phyloP scores from a whole-genome alignment of 495 filamentous ascomycete species.

The Hypoxylon subgilvum region DNA sequence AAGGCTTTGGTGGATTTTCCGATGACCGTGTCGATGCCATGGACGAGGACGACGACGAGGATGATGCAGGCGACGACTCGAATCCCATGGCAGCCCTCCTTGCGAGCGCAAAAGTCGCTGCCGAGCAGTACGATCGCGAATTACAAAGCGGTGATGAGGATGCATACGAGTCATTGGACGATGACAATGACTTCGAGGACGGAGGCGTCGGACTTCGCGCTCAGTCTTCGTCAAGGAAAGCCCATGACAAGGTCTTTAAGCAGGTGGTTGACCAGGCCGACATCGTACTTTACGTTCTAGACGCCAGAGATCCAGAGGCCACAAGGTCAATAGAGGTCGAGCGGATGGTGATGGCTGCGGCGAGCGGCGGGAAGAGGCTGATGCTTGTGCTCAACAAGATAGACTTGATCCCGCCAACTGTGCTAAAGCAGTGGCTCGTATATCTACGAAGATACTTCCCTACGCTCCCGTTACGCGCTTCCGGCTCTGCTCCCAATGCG shows the following conservation, averaged over 20 bases:
- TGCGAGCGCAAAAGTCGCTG: constrained; percentile 86
- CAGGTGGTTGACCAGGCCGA: constrained; percentile 87
- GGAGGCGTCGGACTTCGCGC: constrained; percentile 53
- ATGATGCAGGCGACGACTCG: constrained; percentile 62
- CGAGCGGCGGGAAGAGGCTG: constrained; percentile 80
- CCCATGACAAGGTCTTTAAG: constrained; percentile 96
- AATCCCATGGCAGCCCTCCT: constrained; percentile 93
- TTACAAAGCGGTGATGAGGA: constrained; percentile 63
- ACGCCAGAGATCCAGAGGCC: constrained; percentile 89
- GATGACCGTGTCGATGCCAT: constrained; percentile 50
- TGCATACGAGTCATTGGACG: constrained; percentile 64
- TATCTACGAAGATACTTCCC: constrained; percentile 91
- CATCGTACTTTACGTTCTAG: constrained; percentile 91
- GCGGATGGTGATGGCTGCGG: constrained; percentile 83
- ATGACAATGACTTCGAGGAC: constrained; percentile 56
- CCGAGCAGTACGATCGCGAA: constrained; percentile 76
- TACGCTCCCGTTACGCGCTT: constrained; percentile 88
- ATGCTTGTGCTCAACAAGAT: constrained; percentile 98
- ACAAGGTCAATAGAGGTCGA: constrained; percentile 91
- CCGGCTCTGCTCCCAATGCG: constrained; percentile 80
- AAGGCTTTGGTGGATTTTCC: constrained; percentile 55
- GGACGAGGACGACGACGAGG: constrained; percentile 63
- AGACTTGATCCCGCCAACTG: constrained; percentile 81
- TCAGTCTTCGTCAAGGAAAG: constrained; percentile 68
- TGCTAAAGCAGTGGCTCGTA: constrained; percentile 81